A percentile compares a stretch with the other conserved stretches of the same genome.
phyloP scores from a whole-genome alignment of 768 basidiomycete species.

The Pleurotus giganteus region DNA sequence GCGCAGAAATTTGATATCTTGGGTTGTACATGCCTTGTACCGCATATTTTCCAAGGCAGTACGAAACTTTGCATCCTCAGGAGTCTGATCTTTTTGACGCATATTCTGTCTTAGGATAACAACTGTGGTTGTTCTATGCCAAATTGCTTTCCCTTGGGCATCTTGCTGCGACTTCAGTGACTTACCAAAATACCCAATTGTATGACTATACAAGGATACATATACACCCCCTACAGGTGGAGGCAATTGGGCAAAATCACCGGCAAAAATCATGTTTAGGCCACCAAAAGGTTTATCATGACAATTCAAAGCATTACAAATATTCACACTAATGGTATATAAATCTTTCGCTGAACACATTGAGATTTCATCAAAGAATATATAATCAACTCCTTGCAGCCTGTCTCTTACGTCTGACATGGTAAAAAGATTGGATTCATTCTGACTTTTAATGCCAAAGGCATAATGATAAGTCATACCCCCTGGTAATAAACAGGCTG shows the following conservation, averaged over 20 bases:
- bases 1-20: slow-evolving; percentile 29
- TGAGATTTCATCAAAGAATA: slow-evolving; percentile 41
- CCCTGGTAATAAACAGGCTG: slow-evolving; percentile 21
- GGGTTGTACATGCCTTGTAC: slow-evolving; percentile 29
- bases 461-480: slow-evolving; percentile 24
- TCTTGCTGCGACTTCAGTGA: slow-evolving; percentile 13
- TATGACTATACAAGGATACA: slow-evolving; percentile 17
- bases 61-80: slow-evolving; percentile 25
- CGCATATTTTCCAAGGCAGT: slow-evolving; percentile 27
- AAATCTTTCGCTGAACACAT: slow-evolving; percentile 35
- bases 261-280: slow-evolving; percentile 31
- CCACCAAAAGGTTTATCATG: slow-evolving; percentile 26
- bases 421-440: neutral
- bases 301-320: slow-evolving; percentile 18
- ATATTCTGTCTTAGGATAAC: slow-evolving; percentile 32
- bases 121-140: slow-evolving; percentile 30
- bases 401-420: neutral
- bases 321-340: slow-evolving; percentile 25
- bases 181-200: slow-evolving; percentile 2
- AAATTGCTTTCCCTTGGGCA: slow-evolving; percentile 23
- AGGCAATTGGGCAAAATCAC: slow-evolving; percentile 33
- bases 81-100: slow-evolving; percentile 21
- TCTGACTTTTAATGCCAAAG: slow-evolving; percentile 10
- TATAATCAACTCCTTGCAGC: slow-evolving; percentile 28
- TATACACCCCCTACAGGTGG: slow-evolving; percentile 18